These are phyloP conservation scores for Sporisorium graminicola DNA, from an alignment of 1,284 basidiomycete genomes.

Conservation along the genomic window DNA sequence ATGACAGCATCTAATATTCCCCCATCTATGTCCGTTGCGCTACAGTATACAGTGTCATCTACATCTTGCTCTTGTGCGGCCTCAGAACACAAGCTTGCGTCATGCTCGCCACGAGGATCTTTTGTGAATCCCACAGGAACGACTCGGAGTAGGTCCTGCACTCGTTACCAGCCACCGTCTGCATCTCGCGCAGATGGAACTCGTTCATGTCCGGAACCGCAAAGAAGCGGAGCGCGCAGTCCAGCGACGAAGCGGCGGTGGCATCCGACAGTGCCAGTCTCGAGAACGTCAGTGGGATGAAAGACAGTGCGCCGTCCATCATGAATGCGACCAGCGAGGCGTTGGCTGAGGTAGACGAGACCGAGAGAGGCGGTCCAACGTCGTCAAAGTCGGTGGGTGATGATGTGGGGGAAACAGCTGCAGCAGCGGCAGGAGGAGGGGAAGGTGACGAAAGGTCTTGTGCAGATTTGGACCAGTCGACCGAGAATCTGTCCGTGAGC, in stretches of 20 bases:
- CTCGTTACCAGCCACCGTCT: conserved; percentile 42
- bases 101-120: conserved; percentile 45
- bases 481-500: conserved; percentile 35
- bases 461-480: conserved; percentile 45
- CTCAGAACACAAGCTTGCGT: conserved; percentile 54
- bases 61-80: conserved; percentile 22
- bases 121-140: conserved; percentile 38
- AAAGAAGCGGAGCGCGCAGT: conserved; percentile 63
- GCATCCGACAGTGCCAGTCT: conserved; percentile 47
- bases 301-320: conserved; percentile 61
- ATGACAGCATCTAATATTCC: no score
- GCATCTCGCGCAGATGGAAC: conserved; percentile 57
- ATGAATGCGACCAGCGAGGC: conserved; percentile 38
- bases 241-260: conserved; percentile 52
- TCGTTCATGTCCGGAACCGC: conserved; percentile 48
- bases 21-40: no score
- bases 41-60: no score
- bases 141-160: conserved; percentile 56
- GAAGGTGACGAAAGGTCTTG: conserved; percentile 15
- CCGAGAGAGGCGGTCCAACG: conserved; percentile 15
- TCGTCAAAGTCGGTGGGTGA: conserved; percentile 8
- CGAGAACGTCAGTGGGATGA: conserved; percentile 62
- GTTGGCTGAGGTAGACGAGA: conserved; percentile 29
- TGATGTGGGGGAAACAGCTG: background rate
- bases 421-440: conserved; percentile 6